phyloP scores from a whole-genome alignment of 139 green algal species.

The Haematococcus sp. region DNA sequence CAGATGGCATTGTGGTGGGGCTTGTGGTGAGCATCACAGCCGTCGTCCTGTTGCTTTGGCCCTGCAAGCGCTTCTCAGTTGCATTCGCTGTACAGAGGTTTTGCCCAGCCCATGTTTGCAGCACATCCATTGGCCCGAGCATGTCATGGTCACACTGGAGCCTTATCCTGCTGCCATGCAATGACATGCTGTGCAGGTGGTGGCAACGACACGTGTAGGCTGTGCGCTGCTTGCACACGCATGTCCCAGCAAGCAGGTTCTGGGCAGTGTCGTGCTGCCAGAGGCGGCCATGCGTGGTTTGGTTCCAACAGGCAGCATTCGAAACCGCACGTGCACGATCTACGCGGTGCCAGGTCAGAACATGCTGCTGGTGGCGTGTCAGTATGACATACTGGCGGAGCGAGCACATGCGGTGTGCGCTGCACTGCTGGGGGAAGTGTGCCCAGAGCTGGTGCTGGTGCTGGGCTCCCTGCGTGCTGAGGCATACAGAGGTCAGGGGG shows the following conservation, averaged over 20 bases:
- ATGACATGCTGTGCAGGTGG: slow-evolving; percentile 1
- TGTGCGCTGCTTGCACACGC: neutral
- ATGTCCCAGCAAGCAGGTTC: neutral
- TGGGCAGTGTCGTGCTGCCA: slow-evolving; percentile 3
- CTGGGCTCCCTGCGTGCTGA: slow-evolving; percentile 3
- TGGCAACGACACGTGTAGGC: neutral
- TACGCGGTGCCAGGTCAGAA: neutral
- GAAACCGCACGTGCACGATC: neutral
- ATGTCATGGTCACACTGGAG: no score
- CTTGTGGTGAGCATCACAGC: neutral
- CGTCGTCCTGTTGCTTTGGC: no score
- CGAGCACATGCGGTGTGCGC: neutral
- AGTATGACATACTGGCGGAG: slow-evolving; percentile 7
- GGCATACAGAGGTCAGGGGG: neutral
- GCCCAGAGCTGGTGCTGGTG: slow-evolving; percentile 1
- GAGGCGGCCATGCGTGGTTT: neutral
- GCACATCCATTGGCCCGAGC: no score
- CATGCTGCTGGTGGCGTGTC: neutral
- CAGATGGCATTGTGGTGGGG: neutral
- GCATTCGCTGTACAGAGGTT: no score
- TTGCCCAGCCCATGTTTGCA: no score
- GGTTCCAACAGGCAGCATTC: neutral
- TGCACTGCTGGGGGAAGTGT: neutral
- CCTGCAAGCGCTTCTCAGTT: no score
- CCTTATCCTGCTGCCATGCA: slow-evolving; percentile 1